Evolutionary conservation across 1,284 basidiomycete species (phyloP).

Genomic region (Ustilago bromivora): DNA sequence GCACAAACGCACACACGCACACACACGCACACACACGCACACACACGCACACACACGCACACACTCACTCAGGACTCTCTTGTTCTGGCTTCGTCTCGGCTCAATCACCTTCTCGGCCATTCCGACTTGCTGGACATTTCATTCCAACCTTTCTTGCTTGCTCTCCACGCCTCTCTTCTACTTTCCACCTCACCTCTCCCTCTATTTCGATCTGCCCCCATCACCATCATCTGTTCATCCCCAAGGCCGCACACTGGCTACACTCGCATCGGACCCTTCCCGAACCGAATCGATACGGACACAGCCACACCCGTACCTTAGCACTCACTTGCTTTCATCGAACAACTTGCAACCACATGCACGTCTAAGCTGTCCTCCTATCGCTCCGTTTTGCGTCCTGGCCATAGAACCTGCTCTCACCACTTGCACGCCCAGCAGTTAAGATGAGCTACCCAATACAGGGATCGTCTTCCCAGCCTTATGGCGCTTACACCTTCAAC

Average conservation of each 20-base stretch:
- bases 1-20: background rate
- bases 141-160: background rate
- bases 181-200: background rate
- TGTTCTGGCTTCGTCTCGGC: background rate
- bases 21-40: background rate
- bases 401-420: background rate
- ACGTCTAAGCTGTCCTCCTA: background rate
- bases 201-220: background rate
- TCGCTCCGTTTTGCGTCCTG: background rate
- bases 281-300: background rate
- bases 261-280: background rate
- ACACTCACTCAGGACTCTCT: background rate
- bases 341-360: background rate
- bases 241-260: background rate
- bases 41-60: background rate
- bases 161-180: background rate
- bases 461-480: slow-evolving; percentile 48
- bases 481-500: slow-evolving; percentile 47
- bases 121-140: background rate
- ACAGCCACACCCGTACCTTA: background rate
- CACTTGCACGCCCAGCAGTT: background rate
- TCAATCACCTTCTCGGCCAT: slow-evolving; percentile 1
- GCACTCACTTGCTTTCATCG: background rate
- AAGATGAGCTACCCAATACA: slow-evolving; percentile 51
- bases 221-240: background rate